These are phyloP conservation scores for Yamadazyma oceani DNA, from an alignment of 1,139 yeast genomes.

Conservation along the genomic window DNA sequence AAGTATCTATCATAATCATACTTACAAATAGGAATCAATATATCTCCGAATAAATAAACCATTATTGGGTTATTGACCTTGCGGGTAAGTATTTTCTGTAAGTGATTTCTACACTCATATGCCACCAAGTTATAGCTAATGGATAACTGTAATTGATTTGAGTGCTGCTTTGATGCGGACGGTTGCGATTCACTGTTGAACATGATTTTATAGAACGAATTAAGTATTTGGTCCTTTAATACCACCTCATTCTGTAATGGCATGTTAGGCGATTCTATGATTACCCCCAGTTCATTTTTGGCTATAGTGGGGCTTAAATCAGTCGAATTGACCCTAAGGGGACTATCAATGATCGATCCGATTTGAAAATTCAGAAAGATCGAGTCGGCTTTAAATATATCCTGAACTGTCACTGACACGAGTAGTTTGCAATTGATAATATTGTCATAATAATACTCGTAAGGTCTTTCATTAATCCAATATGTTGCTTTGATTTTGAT, in stretches of 20 bases:
- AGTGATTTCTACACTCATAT: slow-evolving; percentile 36
- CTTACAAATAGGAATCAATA: slow-evolving; percentile 1
- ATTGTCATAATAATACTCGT: slow-evolving; percentile 25
- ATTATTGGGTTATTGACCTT: slow-evolving; percentile 1
- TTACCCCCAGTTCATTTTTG: slow-evolving; percentile 12
- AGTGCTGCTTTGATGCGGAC: slow-evolving; percentile 24
- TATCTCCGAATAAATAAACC: background rate
- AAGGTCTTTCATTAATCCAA: slow-evolving; percentile 20
- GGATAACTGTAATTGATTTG: slow-evolving; percentile 32
- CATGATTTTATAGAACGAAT: slow-evolving; percentile 55
- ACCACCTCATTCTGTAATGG: slow-evolving; percentile 42
- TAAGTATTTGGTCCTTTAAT: slow-evolving; percentile 68
- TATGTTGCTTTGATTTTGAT: slow-evolving; percentile 33
- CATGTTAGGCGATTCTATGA: background rate
- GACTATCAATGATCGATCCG: slow-evolving; percentile 53
- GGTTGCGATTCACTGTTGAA: slow-evolving; percentile 22
- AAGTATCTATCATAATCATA: slow-evolving; percentile 1
- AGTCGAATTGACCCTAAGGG: slow-evolving; percentile 54
- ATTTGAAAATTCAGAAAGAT: slow-evolving; percentile 68
- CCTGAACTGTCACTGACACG: slow-evolving; percentile 75
- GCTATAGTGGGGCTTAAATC: slow-evolving; percentile 31
- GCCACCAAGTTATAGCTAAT: slow-evolving; percentile 47
- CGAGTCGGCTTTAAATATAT: slow-evolving; percentile 56
- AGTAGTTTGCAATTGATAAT: slow-evolving; percentile 52
- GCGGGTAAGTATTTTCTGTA: slow-evolving; percentile 15